Base-by-base conservation (phyloP, 768 basidiomycete genomes). In the Lactarius hatsudake region DNA sequence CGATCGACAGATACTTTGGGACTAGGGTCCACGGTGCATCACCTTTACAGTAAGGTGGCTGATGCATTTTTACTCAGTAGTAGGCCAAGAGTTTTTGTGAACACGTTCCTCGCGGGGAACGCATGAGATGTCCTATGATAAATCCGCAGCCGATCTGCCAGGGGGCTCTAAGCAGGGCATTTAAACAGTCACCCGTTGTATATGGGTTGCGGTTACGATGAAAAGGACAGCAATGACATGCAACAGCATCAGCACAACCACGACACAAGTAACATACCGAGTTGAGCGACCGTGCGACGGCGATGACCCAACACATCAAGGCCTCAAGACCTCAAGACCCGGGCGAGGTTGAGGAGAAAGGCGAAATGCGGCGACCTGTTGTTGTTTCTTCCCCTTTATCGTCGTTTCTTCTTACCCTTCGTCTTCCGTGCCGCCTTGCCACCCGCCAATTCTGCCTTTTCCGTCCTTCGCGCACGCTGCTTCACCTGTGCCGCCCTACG, bases 401-500 rank as follows among this genome's bases (percentile, higher is more conserved):
- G 28, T 59, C 53, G 62, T 61, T 61, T 68, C 69, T 63, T 62
- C 42, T 71, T 64, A 63, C 68, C 71, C 59, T 64, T 70, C 6
- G 26, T 26, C 73, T 79, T 85, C 70, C 83, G 78, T 23, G 81
- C 76, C 12, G 81, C 80, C 73, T 84, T 89, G 32, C 88, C 89
- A 48, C 90, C 87, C 32, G 89, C 90, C 56, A 84, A 76, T 71
- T 85, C 86, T 15, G 89, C 90, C 75, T 91, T 92, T 75, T 92
- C 87, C 6, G 82, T 81, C 72, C 86, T 83, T 62, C 90, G 81
- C 53, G 79, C 81, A 51, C 79, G 80, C 74, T 93, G 90, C 74
- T 88, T 91, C 62, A 78, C 77, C 67, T 81, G 82, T 63, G 90
- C 86, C 58, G 79, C 77, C 68, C 82, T 85, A 68, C 92, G 81